Evolutionary conservation across 164 flowering plant species (phyloP), one percentile per base, ranked within the genome.

Genomic region (Echeveria elegans): DNA sequence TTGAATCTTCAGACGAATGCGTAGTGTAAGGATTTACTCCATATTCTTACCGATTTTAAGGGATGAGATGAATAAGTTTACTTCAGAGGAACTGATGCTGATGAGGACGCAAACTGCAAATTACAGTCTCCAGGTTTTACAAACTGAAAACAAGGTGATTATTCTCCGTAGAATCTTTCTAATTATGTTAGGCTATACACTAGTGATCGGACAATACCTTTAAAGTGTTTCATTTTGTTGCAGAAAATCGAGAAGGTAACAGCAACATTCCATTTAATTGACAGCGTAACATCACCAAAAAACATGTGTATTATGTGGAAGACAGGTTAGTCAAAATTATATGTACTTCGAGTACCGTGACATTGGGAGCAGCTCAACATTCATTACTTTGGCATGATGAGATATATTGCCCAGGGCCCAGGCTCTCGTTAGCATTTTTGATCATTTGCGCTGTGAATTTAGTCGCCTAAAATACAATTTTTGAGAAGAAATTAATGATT

Each of bases 21-120:
- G 34, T 41, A 9, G n/a, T 60, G n/a, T 56, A 65, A 18, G 37
- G 4, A n/a, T 26, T 8, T 19, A 30, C 8, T 10, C 8, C 41
- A 8, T 38, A 0, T 38, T 48, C n/a, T n/a, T n/a, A n/a, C n/a
- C n/a, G n/a, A n/a, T n/a, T 50, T 69, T 5, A 63, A 92, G 96
- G 89, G 81, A 80, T 68, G 68, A 82, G 61, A 87, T 87, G 14
- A 84, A 85, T 69, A 85, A 88, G 62, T 88, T 83, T 73, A 78
- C 85, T 58, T 71, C 67, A 9, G 98, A 90, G 61, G 92, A 90
- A 65, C 88, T 88, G 70, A 76, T 83, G 89, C 66, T 88, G 74
- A 92, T 92, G 98, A 92, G 87, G 79, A 87, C 96, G 29, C 96
- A 90, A 77, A 96, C 90, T 71, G 81, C 82, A 9, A 96, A 90